Percentiles rank a stretch among this genome's conserved stretches.
Evolutionary conservation across 2,329 filamentous ascomycete species (phyloP).

Genomic region (Thyridium curvatum): DNA sequence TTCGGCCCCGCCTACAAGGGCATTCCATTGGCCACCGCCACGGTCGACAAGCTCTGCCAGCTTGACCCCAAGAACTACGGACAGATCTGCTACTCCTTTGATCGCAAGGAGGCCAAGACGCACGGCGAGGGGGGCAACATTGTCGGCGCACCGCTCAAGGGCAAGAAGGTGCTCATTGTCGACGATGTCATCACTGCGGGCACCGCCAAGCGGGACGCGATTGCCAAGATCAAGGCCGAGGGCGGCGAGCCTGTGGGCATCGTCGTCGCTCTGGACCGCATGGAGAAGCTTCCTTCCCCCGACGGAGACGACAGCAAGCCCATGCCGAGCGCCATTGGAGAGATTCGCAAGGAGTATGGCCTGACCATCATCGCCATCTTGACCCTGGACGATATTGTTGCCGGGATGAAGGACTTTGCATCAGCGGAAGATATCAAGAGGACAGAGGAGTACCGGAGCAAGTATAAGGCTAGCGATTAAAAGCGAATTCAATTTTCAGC

Average conservation of each 20-base stretch:
- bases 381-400: constrained; percentile 77
- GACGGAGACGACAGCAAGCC: constrained; percentile 61
- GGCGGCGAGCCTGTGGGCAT: constrained; percentile 83
- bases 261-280: constrained; percentile 80
- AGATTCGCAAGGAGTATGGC: constrained; percentile 74
- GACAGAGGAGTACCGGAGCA: constrained; percentile 67
- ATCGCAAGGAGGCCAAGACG: constrained; percentile 93
- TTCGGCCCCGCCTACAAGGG: constrained; percentile 97
- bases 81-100: constrained; percentile 77
- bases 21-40: constrained; percentile 79
- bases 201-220: constrained; percentile 87
- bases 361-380: constrained; percentile 81
- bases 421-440: constrained; percentile 56
- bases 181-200: constrained; percentile 97
- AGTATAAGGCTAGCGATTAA: constrained; percentile 56
- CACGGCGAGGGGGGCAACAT: constrained; percentile 94
- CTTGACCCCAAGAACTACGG: constrained; percentile 62
- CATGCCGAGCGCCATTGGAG: constrained; percentile 75
- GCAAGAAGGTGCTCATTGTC: constrained; percentile 81
- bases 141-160: constrained; percentile 78
- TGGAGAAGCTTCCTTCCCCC: constrained; percentile 69
- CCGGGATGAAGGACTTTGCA: constrained; percentile 56
- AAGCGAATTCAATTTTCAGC: too few relatives aligned
- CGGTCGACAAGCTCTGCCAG: constrained; percentile 68
- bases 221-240: constrained; percentile 79